Base-by-base conservation (phyloP, 352 stramenopile genomes). In the Phytophthora pini region DNA sequence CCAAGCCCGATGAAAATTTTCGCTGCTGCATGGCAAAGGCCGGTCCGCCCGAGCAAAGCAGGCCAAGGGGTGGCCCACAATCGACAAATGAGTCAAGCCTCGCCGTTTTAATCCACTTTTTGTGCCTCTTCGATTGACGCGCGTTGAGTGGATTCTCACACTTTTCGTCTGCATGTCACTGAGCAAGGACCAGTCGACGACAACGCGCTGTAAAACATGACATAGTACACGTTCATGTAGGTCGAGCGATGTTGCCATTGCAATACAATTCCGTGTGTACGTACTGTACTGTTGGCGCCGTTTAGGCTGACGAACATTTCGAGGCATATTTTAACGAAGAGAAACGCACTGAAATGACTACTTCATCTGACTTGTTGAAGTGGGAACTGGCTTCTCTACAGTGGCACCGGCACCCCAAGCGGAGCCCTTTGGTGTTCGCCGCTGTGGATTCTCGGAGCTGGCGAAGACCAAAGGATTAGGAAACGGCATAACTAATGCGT, bases 111-210 rank as follows among this genome's bases (percentile, higher is more conserved):
- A 60, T 70, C 61, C 46, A 45, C 39, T 56, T 20, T 17, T 49
- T 50, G 55, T 65, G 47, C 41, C 62, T 38, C 56, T 70, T 66
- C 62, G 48, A 65, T 70, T 52, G 62, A 65, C 62, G 56, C 26
- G 40, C 61, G 17, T 31, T 15, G 49, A 65, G 20, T 70, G 62
- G 62, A 70, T 70, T 70, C 53, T 69, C 40, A 27, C 29, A 26
- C 56, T 31, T 11, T 61, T 52, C 41, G 41, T 54, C 36, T 12
- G 38, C 15, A 51, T 29, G 26, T 61, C 27, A 36, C 48, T 59
- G 57, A 65, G 57, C 47, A 39, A 58, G 46, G 47, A 29, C 56
- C 20, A 44, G 29, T 22, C 13, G 43, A 34, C 31, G 22, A 62
- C 55, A 32, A 31, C 38, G 26, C 31, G 9, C 31, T 36, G 31